Base-by-base conservation (phyloP, 2,329 filamentous ascomycete species). In the Calonectria pteridis region DNA sequence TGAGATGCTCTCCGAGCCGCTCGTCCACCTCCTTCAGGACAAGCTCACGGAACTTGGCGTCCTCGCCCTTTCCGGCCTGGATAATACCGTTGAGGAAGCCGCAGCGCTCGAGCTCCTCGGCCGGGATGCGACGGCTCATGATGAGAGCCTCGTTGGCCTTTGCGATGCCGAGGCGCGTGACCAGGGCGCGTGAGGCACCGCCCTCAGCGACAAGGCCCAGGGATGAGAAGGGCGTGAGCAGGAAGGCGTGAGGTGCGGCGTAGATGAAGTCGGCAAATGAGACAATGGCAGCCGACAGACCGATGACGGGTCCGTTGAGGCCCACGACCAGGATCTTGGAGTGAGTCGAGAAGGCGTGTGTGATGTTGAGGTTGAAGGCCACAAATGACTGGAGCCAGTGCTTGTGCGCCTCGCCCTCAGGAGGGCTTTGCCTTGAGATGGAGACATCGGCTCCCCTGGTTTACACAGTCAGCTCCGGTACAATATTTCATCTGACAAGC, bases 221-320 rank as follows among this genome's bases (percentile, higher is more conserved):
- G 1, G 94, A 96, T 6, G 93, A 93, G 86, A 98, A 98, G 5
- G 97, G 97, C 1, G 96, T 98, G 31, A 98, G 91, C 31, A 98
- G 88, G 85, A 95, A 99, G 35, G 95, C 87, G 78, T 94, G 90
- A 0, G 96, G 95, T 0, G 93, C 89, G 82, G 91, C 93, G 88
- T 98, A 98, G 83, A 98, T 91, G 87, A 98, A 98, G 87, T 98
- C 97, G 29, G 94, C 94, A 84, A 95, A 94, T 33, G 93, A 93
- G 72, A 95, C 88, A 0, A 98, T 86, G 0, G 96, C 96, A 0
- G 96, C 97, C 2, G 94, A 94, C 37, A 98, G 92, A 7, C 97
- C 97, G 67, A 99, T 90, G 14, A 93, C 95, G 7, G 97, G 97
- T 4, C 96, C 97, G 86, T 98, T 98, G 77, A 98, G 92, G 0